phyloP scores from a whole-genome alignment of 306 rosid genomes.

The Lathyrus oleraceus region DNA sequence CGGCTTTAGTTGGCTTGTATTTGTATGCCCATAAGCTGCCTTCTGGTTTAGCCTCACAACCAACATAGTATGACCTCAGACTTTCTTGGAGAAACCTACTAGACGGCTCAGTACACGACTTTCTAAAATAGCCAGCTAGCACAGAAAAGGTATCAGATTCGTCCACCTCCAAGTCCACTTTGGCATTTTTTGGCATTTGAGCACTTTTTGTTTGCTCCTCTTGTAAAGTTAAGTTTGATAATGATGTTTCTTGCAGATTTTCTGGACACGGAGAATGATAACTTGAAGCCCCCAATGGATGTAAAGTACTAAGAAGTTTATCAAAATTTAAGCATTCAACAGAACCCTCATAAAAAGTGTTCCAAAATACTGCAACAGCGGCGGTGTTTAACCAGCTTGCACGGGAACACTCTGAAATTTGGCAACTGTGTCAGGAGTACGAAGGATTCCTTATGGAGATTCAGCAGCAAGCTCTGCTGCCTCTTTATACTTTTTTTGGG shows the following conservation, averaged over 20 bases:
- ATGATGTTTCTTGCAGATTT: constrained; percentile 35
- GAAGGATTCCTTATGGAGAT: constrained; percentile 98
- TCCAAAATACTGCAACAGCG: constrained; percentile 96
- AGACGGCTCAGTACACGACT: constrained; percentile 45
- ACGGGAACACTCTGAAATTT: too few relatives aligned
- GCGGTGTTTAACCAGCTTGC: constrained; percentile 98
- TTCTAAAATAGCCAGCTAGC: constrained; percentile 42
- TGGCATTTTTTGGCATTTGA: constrained; percentile 30
- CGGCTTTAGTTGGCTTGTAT: constrained; percentile 77
- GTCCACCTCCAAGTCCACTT: constrained; percentile 43
- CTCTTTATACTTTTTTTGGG: constrained; percentile 98
- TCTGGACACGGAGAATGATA: constrained; percentile 41
- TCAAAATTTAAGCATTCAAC: constrained; percentile 61
- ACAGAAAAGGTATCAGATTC: constrained; percentile 33
- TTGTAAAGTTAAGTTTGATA: constrained; percentile 27
- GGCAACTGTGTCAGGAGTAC: constrained; percentile 97
- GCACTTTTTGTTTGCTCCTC: constrained; percentile 29
- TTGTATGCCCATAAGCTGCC: constrained; percentile 68
- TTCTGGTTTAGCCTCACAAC: constrained; percentile 47
- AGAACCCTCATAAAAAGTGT: constrained; percentile 62
- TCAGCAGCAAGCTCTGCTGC: constrained; percentile 99
- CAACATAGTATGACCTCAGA: constrained; percentile 52
- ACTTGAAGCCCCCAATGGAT: constrained; percentile 35
- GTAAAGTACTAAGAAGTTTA: constrained; percentile 40
- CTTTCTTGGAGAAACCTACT: constrained; percentile 78